Evolutionary conservation across 495 filamentous ascomycete genomes (phyloP).

Genomic region (Neurospora pannonica): DNA sequence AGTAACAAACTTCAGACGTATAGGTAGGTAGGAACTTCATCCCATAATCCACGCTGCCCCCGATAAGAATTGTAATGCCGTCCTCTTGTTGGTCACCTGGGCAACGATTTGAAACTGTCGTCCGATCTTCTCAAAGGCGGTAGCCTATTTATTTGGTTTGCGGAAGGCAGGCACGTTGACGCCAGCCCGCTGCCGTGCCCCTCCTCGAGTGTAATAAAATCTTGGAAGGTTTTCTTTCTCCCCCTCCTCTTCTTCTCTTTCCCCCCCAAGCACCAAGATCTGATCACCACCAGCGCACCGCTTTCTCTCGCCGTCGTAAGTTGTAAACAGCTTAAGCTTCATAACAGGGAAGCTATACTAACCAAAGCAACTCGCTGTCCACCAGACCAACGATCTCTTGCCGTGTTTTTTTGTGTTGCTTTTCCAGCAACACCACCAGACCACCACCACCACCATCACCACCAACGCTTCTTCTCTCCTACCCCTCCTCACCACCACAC

Average conservation of each 20-base stretch:
- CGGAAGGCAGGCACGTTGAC: background rate
- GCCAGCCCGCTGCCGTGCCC: background rate
- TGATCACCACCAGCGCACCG: background rate
- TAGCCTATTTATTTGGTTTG: background rate
- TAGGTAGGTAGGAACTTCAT: background rate
- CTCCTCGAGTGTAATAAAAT: background rate
- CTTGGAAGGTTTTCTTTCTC: background rate
- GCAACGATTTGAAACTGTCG: background rate
- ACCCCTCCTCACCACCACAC: too few species aligned
- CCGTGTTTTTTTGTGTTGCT: background rate
- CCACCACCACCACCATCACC: background rate
- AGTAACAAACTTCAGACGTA: background rate
- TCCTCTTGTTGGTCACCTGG: background rate
- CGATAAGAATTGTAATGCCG: background rate
- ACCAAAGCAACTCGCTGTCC: too few species aligned
- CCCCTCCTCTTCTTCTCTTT: background rate
- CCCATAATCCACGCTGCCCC: background rate
- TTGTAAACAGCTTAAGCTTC: background rate
- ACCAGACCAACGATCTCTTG: background rate
- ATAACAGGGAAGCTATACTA: background rate
- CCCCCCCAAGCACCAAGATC: background rate
- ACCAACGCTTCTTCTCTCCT: too few species aligned
- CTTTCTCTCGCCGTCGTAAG: background rate
- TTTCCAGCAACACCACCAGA: background rate
- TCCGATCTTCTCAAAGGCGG: background rate